These are phyloP conservation scores for Blastocystis sp. DNA, from an alignment of 352 stramenopile species.

Conservation along the genomic window DNA sequence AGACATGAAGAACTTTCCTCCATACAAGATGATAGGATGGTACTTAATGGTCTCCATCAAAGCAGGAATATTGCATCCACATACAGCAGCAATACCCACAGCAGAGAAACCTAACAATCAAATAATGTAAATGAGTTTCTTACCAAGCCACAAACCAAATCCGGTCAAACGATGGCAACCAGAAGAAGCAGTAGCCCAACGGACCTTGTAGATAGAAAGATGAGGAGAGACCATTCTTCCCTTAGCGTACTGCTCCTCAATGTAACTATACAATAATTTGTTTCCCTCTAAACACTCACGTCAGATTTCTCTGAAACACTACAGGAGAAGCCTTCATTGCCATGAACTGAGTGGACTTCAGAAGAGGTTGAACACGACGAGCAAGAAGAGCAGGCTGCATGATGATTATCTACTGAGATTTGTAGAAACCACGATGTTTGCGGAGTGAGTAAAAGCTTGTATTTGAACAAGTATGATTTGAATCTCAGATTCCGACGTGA, in stretches of 20 bases:
- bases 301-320: slow-evolving; percentile 58
- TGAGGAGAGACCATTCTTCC: slow-evolving; percentile 68
- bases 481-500: background rate
- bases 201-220: slow-evolving; percentile 68
- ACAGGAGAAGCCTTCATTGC: slow-evolving; percentile 58
- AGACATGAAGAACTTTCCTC: slow-evolving; percentile 65
- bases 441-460: background rate
- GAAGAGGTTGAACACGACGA: slow-evolving; percentile 37
- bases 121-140: background rate
- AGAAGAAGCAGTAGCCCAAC: slow-evolving; percentile 64
- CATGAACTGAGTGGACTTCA: slow-evolving; percentile 48
- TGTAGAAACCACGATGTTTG: background rate
- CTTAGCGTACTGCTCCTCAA: slow-evolving; percentile 67
- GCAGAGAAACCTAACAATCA: slow-evolving; percentile 59
- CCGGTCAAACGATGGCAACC: slow-evolving; percentile 67
- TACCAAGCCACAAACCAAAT: slow-evolving; percentile 66
- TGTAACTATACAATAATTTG: slow-evolving; percentile 23
- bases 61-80: slow-evolving; percentile 37
- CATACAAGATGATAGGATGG: slow-evolving; percentile 64
- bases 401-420: slow-evolving; percentile 4
- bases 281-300: background rate
- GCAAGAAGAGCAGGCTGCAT: slow-evolving; percentile 66
- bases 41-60: slow-evolving; percentile 61
- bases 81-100: slow-evolving; percentile 66
- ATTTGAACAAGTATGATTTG: background rate